phyloP scores from a whole-genome alignment of 345 rosid genomes.

The Salix suchowensis region DNA sequence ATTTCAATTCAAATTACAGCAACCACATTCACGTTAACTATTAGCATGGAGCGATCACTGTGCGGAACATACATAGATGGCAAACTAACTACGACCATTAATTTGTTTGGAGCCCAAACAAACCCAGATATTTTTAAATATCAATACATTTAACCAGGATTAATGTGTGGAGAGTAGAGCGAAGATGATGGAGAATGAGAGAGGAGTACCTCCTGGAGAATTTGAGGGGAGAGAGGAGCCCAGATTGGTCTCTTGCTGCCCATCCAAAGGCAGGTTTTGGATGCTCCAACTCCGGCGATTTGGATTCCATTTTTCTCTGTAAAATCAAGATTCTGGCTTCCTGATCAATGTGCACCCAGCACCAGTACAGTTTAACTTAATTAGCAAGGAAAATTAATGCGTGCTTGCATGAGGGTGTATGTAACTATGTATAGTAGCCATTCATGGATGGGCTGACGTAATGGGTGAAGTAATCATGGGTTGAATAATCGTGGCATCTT shows the following conservation, averaged over 20 bases:
- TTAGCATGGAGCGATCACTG: no score
- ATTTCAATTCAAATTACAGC: no score
- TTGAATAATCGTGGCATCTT: no score
- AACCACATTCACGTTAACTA: no score
- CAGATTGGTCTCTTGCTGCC: neutral
- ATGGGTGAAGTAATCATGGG: no score
- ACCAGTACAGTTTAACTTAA: neutral
- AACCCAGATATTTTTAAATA: no score
- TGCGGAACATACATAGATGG: no score
- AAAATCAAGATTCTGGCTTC: neutral
- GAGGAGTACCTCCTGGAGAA: neutral
- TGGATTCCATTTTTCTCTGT: neutral
- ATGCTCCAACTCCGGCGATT: neutral
- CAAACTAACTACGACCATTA: no score
- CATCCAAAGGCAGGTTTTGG: neutral
- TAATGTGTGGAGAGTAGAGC: neutral
- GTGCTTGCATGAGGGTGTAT: neutral
- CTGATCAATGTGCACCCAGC: neutral
- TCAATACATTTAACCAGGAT: no score
- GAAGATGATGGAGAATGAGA: neutral
- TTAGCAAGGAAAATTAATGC: neutral
- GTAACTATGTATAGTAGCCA: no score
- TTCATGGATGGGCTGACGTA: no score
- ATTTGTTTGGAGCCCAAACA: no score
- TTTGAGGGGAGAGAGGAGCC: neutral